These are phyloP conservation scores for Trichoderma citrinoviride DNA, from an alignment of 2,329 filamentous ascomycete species.

Conservation along the genomic window DNA sequence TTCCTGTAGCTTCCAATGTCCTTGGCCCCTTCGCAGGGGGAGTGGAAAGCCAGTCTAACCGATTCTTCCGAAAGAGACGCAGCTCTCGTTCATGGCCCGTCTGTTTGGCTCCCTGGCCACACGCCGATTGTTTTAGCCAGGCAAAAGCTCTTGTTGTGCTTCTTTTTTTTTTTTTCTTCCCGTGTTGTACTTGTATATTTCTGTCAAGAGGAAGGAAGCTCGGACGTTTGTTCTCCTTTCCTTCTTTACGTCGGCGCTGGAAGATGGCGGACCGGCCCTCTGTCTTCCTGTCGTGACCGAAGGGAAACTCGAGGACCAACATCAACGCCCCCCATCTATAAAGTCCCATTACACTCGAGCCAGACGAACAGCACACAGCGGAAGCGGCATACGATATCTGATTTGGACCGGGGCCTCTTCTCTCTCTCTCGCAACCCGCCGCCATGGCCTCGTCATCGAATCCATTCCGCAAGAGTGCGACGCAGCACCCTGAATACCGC, in stretches of 20 bases:
- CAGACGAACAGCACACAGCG: neutral
- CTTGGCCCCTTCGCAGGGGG: neutral
- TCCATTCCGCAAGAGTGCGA: constrained; percentile 28
- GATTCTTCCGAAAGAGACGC: constrained; percentile 21
- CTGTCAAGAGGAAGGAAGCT: neutral
- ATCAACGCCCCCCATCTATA: neutral
- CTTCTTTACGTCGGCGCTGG: neutral
- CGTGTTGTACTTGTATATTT: too few relatives aligned
- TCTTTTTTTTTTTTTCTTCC: too few relatives aligned
- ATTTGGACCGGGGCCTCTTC: neutral
- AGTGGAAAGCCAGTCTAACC: constrained; percentile 9
- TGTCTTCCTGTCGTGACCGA: constrained; percentile 18
- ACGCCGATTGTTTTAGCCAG: constrained; percentile 9
- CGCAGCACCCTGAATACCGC: constrained; percentile 15
- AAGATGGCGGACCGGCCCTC: constrained; percentile 18
- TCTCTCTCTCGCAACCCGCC: neutral
- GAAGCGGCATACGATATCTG: neutral
- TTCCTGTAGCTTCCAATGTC: constrained; percentile 4
- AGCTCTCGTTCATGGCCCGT: neutral
- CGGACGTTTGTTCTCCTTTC: neutral
- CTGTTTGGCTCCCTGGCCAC: neutral
- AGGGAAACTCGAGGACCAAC: constrained; percentile 4
- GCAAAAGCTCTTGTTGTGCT: neutral
- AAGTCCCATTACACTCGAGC: neutral
- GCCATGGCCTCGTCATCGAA: constrained; percentile 27